Evolutionary conservation across 1,284 basidiomycete genomes (phyloP).

Genomic region (Entoloma clypeatum): DNA sequence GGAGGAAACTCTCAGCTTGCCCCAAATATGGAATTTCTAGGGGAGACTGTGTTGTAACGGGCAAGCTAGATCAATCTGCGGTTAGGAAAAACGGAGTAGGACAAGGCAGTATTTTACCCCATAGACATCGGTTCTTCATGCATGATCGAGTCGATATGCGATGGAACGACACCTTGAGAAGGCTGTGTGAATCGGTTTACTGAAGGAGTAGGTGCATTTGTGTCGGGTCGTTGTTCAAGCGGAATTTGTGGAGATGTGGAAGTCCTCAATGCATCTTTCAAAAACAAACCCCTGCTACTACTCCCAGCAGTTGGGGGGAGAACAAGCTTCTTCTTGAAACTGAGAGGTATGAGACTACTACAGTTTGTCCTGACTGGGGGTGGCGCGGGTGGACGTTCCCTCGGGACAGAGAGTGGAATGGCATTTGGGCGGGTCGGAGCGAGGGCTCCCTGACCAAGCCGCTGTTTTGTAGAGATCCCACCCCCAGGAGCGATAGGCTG

Average conservation of each 20-base stretch:
- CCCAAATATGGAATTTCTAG: slow-evolving; percentile 13
- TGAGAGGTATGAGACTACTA: slow-evolving; percentile 29
- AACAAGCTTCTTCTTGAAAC: slow-evolving; percentile 40
- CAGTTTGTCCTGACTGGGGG: slow-evolving; percentile 17
- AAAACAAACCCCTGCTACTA: not conserved
- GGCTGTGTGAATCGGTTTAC: slow-evolving; percentile 5
- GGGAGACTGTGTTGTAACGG: not conserved
- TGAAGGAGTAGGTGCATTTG: slow-evolving; percentile 16
- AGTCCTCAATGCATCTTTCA: slow-evolving; percentile 2
- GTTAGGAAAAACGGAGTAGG: not conserved
- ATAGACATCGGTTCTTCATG: not conserved
- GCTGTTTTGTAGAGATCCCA: slow-evolving; percentile 47
- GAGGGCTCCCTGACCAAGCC: slow-evolving; percentile 39
- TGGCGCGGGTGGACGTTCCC: slow-evolving; percentile 13
- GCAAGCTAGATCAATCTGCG: slow-evolving; percentile 1
- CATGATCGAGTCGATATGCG: slow-evolving; percentile 9
- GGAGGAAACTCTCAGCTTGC: slow-evolving; percentile 36
- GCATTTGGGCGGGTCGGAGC: slow-evolving; percentile 30
- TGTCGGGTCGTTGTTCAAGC: slow-evolving; percentile 9
- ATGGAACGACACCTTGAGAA: not conserved
- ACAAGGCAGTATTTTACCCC: too few relatives aligned
- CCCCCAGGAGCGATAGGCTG: slow-evolving; percentile 25
- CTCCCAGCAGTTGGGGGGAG: slow-evolving; percentile 1
- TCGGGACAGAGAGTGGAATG: slow-evolving; percentile 18
- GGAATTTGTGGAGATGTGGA: slow-evolving; percentile 3